Evolutionary conservation across 1,139 yeast genomes (phyloP).

Genomic region (Debaryomyces psychrophilus): DNA sequence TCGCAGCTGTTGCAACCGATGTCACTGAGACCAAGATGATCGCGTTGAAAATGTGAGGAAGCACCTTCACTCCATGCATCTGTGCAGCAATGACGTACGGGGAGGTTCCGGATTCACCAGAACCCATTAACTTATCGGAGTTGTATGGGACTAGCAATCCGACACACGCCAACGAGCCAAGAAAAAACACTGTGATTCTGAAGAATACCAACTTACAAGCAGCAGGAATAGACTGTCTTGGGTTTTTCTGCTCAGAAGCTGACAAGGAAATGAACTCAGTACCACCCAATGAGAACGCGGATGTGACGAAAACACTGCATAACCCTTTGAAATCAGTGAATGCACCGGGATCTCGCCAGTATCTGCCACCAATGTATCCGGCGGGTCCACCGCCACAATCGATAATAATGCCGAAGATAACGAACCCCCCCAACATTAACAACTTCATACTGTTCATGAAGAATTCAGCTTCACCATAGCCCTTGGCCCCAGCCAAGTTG

Average conservation of each 20-base stretch:
- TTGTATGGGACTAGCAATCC: slow-evolving; percentile 47
- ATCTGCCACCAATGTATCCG: slow-evolving; percentile 50
- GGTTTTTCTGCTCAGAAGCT: slow-evolving; percentile 47
- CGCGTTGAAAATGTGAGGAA: slow-evolving; percentile 36
- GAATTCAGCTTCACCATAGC: slow-evolving; percentile 51
- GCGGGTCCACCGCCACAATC: slow-evolving; percentile 44
- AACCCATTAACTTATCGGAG: slow-evolving; percentile 44
- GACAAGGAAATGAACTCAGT: slow-evolving; percentile 45
- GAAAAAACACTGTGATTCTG: slow-evolving; percentile 41
- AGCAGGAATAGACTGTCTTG: slow-evolving; percentile 43
- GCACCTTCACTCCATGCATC: slow-evolving; percentile 38
- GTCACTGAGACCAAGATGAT: slow-evolving; percentile 36
- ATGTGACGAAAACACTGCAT: slow-evolving; percentile 42
- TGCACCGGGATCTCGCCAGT: slow-evolving; percentile 49
- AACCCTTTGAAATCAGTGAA: slow-evolving; percentile 44
- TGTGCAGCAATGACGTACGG: slow-evolving; percentile 51
- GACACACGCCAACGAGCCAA: slow-evolving; percentile 45
- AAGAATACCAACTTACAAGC: slow-evolving; percentile 47
- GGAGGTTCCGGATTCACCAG: slow-evolving; percentile 43
- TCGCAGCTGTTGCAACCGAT: slow-evolving; percentile 37
- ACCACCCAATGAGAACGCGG: slow-evolving; percentile 44
- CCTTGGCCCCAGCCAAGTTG: slow-evolving; percentile 44
- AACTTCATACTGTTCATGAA: slow-evolving; percentile 41
- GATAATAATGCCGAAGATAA: slow-evolving; percentile 43
- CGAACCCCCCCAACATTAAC: slow-evolving; percentile 41